Percentiles rank a stretch among this genome's conserved stretches.
Evolutionary conservation across 75 land plant species (phyloP).

Genomic region (Pinus taeda): DNA sequence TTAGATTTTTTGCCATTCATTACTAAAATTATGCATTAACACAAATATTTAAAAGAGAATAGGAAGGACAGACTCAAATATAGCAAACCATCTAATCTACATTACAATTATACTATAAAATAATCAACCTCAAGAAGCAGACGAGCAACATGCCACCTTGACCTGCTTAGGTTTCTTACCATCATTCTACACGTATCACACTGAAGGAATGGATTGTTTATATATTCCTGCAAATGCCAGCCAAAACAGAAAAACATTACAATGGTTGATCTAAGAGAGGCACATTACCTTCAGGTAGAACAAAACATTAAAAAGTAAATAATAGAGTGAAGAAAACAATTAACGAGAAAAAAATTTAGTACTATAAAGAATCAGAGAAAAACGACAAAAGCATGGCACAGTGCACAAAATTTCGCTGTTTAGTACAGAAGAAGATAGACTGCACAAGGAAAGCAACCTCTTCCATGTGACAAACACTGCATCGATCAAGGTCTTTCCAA

Average conservation of each 20-base stretch:
- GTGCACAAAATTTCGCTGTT: too few relatives aligned
- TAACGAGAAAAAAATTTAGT: background rate
- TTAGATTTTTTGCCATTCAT: too few relatives aligned
- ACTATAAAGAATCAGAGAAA: background rate
- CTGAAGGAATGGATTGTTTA: constrained; percentile 73
- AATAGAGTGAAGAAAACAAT: background rate
- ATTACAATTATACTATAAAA: background rate
- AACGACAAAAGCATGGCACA: background rate
- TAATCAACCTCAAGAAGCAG: background rate
- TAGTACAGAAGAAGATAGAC: background rate
- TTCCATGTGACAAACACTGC: constrained; percentile 92
- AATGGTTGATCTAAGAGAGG: background rate
- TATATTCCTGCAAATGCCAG: constrained; percentile 59
- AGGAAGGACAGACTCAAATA: background rate
- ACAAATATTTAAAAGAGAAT: background rate
- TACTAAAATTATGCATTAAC: background rate
- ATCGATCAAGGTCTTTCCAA: constrained; percentile 94
- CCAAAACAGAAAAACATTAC: background rate
- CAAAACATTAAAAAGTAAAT: background rate
- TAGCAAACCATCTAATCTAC: background rate
- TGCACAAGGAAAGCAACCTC: constrained; percentile 41
- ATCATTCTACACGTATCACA: constrained; percentile 95
- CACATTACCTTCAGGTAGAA: background rate
- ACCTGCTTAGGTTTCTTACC: constrained; percentile 37
- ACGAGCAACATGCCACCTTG: background rate